Conservation (phyloP, 176 grass and related monocot species). For the Oryza coarctata region DNA sequence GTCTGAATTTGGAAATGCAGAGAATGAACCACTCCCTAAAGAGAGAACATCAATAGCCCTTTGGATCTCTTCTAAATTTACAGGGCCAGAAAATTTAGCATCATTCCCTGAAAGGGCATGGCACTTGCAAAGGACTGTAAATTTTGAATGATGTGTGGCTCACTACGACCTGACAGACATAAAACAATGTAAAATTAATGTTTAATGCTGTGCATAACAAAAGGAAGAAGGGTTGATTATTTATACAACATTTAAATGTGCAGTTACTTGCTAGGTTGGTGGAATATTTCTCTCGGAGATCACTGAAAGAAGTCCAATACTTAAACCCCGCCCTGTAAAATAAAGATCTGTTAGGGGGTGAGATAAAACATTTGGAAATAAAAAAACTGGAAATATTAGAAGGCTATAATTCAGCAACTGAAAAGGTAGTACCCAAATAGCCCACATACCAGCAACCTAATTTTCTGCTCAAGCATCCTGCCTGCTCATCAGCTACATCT, state of each 20-base stretch:
- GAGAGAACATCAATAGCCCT: constrained; percentile 48
- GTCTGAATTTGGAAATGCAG: constrained; percentile 49
- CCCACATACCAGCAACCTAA: constrained; percentile 55
- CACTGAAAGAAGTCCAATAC: constrained; percentile 37
- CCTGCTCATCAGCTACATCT: constrained; percentile 22
- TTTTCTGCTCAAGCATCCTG: constrained; percentile 56
- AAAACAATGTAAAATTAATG: constrained; percentile 14
- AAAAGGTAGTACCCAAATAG: background rate
- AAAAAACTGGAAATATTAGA: constrained; percentile 9
- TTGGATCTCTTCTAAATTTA: constrained; percentile 35
- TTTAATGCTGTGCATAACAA: background rate
- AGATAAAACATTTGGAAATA: constrained; percentile 28
- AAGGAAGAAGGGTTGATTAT: constrained; percentile 15
- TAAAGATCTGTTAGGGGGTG: constrained; percentile 21
- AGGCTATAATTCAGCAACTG: background rate
- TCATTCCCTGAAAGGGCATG: constrained; percentile 67
- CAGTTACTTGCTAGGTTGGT: constrained; percentile 49
- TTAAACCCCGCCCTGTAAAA: constrained; percentile 35
- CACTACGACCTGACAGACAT: constrained; percentile 41
- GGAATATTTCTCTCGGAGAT: constrained; percentile 24
- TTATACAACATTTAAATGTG: constrained; percentile 28
- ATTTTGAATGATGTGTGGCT: constrained; percentile 41
- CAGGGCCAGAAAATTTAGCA: background rate
- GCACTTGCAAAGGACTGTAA: constrained; percentile 39
- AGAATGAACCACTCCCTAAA: constrained; percentile 74